These are phyloP conservation scores for Globisporangium mamillatum DNA, from an alignment of 352 stramenopile species.

Conservation along the genomic window DNA sequence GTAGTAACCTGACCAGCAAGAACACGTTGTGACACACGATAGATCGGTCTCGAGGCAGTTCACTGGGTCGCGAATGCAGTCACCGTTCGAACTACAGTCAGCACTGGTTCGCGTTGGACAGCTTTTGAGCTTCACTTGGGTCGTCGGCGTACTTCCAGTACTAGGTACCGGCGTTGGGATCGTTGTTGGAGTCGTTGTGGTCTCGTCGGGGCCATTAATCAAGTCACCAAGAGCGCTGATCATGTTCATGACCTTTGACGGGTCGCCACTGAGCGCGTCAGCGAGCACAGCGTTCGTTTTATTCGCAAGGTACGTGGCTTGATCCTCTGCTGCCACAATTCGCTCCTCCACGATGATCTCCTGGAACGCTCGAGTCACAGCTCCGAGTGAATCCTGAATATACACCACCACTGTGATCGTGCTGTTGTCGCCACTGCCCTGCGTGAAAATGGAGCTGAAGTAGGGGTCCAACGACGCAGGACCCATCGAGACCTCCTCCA, in stretches of 20 bases:
- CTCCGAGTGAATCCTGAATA: constrained; percentile 51
- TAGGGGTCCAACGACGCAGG: constrained; percentile 49
- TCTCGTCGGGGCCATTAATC: constrained; percentile 50
- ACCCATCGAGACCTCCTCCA: constrained; percentile 48
- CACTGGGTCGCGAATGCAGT: constrained; percentile 41
- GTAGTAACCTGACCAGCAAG: constrained; percentile 45
- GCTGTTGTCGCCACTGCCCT: constrained; percentile 54
- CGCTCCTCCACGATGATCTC: constrained; percentile 53
- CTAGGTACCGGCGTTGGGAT: constrained; percentile 21
- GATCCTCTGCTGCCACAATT: constrained; percentile 35
- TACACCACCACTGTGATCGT: constrained; percentile 67
- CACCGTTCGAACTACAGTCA: constrained; percentile 44
- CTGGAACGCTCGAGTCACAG: constrained; percentile 39
- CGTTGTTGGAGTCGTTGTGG: constrained; percentile 14
- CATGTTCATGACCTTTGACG: constrained; percentile 53
- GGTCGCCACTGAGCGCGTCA: constrained; percentile 48
- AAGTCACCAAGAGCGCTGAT: constrained; percentile 66
- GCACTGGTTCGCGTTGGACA: constrained; percentile 42
- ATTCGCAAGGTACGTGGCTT: constrained; percentile 50
- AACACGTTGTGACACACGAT: constrained; percentile 49
- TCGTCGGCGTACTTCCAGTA: constrained; percentile 16
- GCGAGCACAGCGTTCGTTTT: constrained; percentile 52
- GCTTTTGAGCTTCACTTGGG: constrained; percentile 36
- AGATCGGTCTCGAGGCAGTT: constrained; percentile 45
- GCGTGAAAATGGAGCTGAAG: constrained; percentile 46